Evolutionary conservation across 23 red algal genomes (phyloP), one percentile per base, ranked within the genome.

Genomic region (Gracilaria domingensis): DNA sequence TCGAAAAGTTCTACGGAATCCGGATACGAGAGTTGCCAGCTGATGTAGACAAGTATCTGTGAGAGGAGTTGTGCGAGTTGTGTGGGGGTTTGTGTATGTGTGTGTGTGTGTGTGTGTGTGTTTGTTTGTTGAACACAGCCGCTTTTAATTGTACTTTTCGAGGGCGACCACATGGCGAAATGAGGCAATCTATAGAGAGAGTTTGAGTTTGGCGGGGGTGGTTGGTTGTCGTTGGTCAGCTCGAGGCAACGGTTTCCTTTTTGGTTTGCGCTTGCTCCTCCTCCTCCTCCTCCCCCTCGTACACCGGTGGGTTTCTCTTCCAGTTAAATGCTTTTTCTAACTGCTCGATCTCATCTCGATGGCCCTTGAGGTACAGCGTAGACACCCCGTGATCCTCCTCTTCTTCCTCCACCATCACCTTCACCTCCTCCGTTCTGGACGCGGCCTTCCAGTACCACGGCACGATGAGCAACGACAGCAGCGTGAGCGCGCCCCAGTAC

Each of bases 1-100:
- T 98, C 38, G 95, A 98, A 76, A 73, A 87, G 85, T 94, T 94
- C 67, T 98, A 94, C 81, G 76, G 81, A 17, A 98, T 83, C 30
- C 91, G 78, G 53, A 98, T 98, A 69, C 66, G 57, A 20, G 95
- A 94, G 77, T 73, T 98, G 69, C 95, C 95, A 14, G 82, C 66
- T 47, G 90, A 93, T 72, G 86, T 94, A 20, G 90, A 88, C 59
- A 85, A 98, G 44, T 91, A 86, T 61, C 60, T 95, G 9, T 95
- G 61, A 84, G 61, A 20, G 42, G 11, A 4, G 42, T 47, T 59
- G 12, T 50, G 20, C 69, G 26, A 5, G 8, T 55, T 77, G 23
- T n/a, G 8, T 23, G 34, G n/a, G n/a, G n/a, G n/a, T n/a, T n/a
- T n/a, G n/a, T n/a, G n/a, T n/a, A n/a, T n/a, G n/a, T n/a, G n/a